Evolutionary conservation across 2,329 filamentous ascomycete genomes (phyloP).

Genomic region (Penicillium sp.): DNA sequence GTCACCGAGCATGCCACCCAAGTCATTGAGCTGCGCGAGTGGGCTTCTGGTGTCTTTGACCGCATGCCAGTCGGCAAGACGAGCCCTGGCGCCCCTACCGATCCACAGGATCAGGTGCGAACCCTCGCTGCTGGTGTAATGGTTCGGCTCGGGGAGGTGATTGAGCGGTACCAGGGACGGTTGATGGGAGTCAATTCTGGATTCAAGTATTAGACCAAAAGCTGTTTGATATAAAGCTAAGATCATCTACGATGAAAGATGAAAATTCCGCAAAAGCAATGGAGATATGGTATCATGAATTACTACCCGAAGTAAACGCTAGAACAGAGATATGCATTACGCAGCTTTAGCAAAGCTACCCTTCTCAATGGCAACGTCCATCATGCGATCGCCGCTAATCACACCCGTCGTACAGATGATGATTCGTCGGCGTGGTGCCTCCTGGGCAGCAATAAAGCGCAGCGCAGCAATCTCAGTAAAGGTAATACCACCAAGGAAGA

Average conservation of each 20-base stretch:
- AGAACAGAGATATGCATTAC: slow-evolving; percentile 8
- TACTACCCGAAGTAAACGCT: slow-evolving; percentile 9
- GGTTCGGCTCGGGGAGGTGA: slow-evolving; percentile 74
- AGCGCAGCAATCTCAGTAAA: slow-evolving; percentile 94
- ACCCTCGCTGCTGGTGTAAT: slow-evolving; percentile 71
- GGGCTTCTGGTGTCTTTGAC: slow-evolving; percentile 74
- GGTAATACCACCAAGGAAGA: slow-evolving; percentile 94
- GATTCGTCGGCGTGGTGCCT: slow-evolving; percentile 75
- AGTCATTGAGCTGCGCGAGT: slow-evolving; percentile 80
- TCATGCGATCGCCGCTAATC: slow-evolving; percentile 81
- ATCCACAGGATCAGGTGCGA: slow-evolving; percentile 37
- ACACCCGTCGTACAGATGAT: slow-evolving; percentile 91
- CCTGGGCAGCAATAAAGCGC: slow-evolving; percentile 79
- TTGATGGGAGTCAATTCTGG: slow-evolving; percentile 65
- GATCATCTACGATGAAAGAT: background rate
- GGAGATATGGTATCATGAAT: slow-evolving; percentile 16
- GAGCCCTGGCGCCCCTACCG: slow-evolving; percentile 56
- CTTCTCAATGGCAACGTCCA: slow-evolving; percentile 77
- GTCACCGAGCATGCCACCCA: slow-evolving; percentile 70
- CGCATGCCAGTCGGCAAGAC: slow-evolving; percentile 51
- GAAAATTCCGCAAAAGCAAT: background rate
- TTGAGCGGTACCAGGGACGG: slow-evolving; percentile 73
- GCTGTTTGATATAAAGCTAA: background rate
- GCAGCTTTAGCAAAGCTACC: slow-evolving; percentile 51
- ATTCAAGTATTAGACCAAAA: slow-evolving; percentile 34